Percentiles rank a stretch among this genome's conserved stretches.
Evolutionary conservation across 257 asterid genomes (phyloP).

Genomic region (Nicotiana noctiflora): DNA sequence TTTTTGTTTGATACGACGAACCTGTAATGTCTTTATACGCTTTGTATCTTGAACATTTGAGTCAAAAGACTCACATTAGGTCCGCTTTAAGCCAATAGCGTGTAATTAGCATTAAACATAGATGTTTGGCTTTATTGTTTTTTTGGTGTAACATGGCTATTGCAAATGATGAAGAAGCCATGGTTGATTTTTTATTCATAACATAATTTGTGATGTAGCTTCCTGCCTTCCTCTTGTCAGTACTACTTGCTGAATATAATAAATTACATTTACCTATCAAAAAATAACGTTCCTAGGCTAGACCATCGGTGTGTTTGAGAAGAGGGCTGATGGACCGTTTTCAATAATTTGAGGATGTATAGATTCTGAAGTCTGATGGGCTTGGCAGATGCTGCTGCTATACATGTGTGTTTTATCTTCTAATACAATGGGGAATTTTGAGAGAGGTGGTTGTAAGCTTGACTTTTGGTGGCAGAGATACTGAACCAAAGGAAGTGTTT

Average conservation of each 20-base stretch:
- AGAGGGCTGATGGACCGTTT: not conserved
- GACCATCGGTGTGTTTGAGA: not conserved
- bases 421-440: not conserved
- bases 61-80: not conserved
- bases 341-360: not conserved
- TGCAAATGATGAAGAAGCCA: no score
- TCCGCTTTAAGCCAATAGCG: not conserved
- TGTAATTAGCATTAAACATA: not conserved
- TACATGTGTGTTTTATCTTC: not conserved
- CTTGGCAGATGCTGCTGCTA: not conserved
- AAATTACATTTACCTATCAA: no score
- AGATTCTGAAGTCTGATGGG: not conserved
- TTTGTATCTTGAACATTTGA: not conserved
- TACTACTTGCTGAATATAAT: no score
- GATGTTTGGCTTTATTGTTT: no score
- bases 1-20: not conserved
- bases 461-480: not conserved
- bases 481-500: not conserved
- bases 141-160: no score
- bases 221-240: no score
- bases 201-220: no score
- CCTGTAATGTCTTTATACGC: not conserved
- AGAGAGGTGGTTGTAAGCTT: not conserved
- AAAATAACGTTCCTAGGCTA: not conserved
- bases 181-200: no score